Evolutionary conservation across 495 filamentous ascomycete genomes (phyloP).

Genomic region (Annulohypoxylon bovei): DNA sequence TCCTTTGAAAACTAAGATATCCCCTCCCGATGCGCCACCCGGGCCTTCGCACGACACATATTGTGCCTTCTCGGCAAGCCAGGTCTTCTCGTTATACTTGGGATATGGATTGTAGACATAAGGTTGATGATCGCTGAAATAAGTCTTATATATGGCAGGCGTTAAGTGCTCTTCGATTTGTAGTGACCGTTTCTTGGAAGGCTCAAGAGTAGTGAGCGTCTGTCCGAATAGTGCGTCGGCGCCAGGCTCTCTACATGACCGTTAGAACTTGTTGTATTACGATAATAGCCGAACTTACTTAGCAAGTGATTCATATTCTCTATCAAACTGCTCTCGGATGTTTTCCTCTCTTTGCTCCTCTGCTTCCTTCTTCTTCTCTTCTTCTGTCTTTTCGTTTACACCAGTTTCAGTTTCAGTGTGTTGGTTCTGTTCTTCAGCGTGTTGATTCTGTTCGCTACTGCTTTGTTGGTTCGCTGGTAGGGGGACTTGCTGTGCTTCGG

Average conservation of each 20-base stretch:
- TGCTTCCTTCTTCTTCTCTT: conserved; percentile 41
- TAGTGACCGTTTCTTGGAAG: conserved; percentile 40
- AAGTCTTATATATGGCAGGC: conserved; percentile 24
- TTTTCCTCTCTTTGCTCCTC: conserved; percentile 42
- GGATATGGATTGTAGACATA: conserved; percentile 62
- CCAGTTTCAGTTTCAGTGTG: background rate
- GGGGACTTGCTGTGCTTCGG: conserved; percentile 1
- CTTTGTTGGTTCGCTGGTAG: conserved; percentile 12
- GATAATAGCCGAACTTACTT: conserved; percentile 45
- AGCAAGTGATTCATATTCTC: conserved; percentile 51
- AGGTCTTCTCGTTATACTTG: conserved; percentile 53
- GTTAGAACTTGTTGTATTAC: conserved; percentile 10
- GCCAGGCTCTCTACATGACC: conserved; percentile 37
- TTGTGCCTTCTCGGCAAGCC: conserved; percentile 39
- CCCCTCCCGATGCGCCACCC: conserved; percentile 42
- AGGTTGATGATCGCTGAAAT: conserved; percentile 46
- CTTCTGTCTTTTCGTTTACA: conserved; percentile 27
- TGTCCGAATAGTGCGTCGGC: conserved; percentile 58
- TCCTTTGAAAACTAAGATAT: conserved; percentile 64
- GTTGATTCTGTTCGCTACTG: conserved; percentile 7
- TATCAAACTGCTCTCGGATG: conserved; percentile 51
- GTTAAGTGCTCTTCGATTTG: conserved; percentile 43
- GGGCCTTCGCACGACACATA: conserved; percentile 53
- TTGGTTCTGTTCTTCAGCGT: conserved; percentile 7
- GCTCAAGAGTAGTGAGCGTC: conserved; percentile 54